Conservation (phyloP, 768 basidiomycete genomes). For the Lactarius vividus region DNA sequence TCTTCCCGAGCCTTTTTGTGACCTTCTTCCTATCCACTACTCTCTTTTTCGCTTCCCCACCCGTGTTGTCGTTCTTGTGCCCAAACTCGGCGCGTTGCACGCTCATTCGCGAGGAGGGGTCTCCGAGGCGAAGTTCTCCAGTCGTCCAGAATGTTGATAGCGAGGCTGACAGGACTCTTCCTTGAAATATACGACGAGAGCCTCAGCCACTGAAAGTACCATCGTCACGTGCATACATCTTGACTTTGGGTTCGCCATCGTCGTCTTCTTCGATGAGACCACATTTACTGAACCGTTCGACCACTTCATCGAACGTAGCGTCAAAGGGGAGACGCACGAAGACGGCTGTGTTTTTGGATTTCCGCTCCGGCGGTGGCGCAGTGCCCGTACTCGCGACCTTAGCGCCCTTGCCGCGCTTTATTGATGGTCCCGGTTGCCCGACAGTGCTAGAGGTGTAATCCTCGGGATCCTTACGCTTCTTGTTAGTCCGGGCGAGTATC, state of each 20-base stretch:
- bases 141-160: constrained; percentile 86
- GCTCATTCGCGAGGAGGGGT: constrained; percentile 65
- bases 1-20: constrained; percentile 73
- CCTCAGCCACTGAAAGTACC: constrained; percentile 92
- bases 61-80: constrained; percentile 55
- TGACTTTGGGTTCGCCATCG: constrained; percentile 88
- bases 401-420: constrained; percentile 66
- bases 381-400: constrained; percentile 37
- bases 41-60: constrained; percentile 49
- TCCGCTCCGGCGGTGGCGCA: constrained; percentile 43
- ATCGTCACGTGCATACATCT: constrained; percentile 88
- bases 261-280: constrained; percentile 94
- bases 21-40: constrained; percentile 76
- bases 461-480: constrained; percentile 72
- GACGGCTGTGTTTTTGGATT: constrained; percentile 90
- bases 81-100: constrained; percentile 76
- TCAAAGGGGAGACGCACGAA: constrained; percentile 83
- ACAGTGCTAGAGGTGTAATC: constrained; percentile 64
- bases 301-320: constrained; percentile 68
- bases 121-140: constrained; percentile 84
- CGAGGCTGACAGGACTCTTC: constrained; percentile 90
- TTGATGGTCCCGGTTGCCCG: constrained; percentile 48
- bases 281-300: constrained; percentile 85
- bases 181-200: constrained; percentile 95
- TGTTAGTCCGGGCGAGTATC: constrained; percentile 73